A percentile compares a stretch with the other conserved stretches of the same genome.
Evolutionary conservation across 2,329 filamentous ascomycete genomes (phyloP).

Genomic region (Fusarium tanahbumbuense): DNA sequence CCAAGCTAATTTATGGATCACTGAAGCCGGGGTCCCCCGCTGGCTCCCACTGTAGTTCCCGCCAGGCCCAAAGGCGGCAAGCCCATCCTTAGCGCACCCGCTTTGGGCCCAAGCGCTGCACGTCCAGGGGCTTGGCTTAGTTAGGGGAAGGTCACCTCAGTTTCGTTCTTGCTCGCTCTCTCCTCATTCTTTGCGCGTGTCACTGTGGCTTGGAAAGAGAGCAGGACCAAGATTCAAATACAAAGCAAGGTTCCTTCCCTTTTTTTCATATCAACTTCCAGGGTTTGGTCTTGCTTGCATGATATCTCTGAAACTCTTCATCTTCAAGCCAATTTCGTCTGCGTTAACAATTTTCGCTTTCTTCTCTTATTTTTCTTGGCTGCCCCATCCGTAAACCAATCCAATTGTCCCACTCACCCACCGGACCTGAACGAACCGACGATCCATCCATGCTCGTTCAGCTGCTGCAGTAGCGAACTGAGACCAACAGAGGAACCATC

Average conservation of each 20-base stretch:
- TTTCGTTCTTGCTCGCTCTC: conserved; percentile 11
- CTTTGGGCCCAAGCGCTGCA: conserved; percentile 41
- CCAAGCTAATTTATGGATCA: conserved; percentile 6
- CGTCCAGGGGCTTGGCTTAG: conserved; percentile 28
- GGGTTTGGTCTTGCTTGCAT: neutral
- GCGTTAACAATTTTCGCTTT: conserved; percentile 18
- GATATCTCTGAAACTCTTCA: conserved; percentile 7
- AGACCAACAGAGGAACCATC: conserved; percentile 21
- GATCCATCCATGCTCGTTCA: conserved; percentile 27
- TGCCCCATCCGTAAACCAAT: conserved; percentile 17
- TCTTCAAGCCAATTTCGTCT: conserved; percentile 27
- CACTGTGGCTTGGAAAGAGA: neutral
- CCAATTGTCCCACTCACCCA: conserved; percentile 21
- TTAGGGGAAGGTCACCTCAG: conserved; percentile 23
- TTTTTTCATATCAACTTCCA: neutral
- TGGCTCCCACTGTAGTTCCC: conserved; percentile 24
- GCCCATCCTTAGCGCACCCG: conserved; percentile 40
- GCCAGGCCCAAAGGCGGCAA: conserved; percentile 42
- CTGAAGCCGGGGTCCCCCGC: conserved; percentile 25
- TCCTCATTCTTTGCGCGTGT: conserved; percentile 9
- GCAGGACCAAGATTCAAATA: conserved; percentile 18
- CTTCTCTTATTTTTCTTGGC: conserved; percentile 30
- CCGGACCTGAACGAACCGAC: conserved; percentile 33
- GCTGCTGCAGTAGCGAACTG: conserved; percentile 8
- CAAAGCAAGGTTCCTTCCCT: conserved; percentile 13